Evolutionary conservation across 768 basidiomycete genomes (phyloP).

Genomic region (Boletus barrowsii): DNA sequence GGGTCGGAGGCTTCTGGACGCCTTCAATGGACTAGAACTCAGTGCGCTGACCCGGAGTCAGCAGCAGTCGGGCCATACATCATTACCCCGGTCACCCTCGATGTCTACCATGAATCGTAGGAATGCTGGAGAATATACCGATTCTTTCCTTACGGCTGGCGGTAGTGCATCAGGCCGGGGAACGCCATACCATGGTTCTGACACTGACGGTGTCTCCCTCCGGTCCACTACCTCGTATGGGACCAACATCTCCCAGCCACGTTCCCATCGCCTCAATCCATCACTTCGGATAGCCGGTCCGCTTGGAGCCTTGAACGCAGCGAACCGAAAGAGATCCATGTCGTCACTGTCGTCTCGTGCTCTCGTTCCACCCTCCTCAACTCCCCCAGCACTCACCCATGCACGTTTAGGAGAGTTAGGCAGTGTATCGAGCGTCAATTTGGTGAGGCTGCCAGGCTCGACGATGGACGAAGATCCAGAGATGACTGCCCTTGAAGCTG

Average conservation of each 20-base stretch:
- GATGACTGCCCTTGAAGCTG: slow-evolving; percentile 42
- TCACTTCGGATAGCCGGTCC: slow-evolving; percentile 35
- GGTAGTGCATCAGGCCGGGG: slow-evolving; percentile 28
- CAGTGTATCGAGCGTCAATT: slow-evolving; percentile 47
- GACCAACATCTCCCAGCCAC: slow-evolving; percentile 46
- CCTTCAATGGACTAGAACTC: slow-evolving; percentile 76
- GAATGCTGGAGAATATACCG: slow-evolving; percentile 25
- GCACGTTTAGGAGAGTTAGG: slow-evolving; percentile 32
- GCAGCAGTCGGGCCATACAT: slow-evolving; percentile 18
- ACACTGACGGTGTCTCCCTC: slow-evolving; percentile 51
- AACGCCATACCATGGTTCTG: slow-evolving; percentile 33
- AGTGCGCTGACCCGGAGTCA: slow-evolving; percentile 51
- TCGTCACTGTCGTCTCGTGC: slow-evolving; percentile 58
- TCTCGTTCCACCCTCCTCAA: slow-evolving; percentile 35
- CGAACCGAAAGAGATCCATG: slow-evolving; percentile 55
- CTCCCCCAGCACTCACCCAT: slow-evolving; percentile 29
- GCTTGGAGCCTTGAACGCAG: slow-evolving; percentile 27
- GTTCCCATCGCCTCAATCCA: slow-evolving; percentile 42
- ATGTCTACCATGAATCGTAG: slow-evolving; percentile 25
- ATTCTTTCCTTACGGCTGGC: slow-evolving; percentile 24
- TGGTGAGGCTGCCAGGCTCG: slow-evolving; percentile 41
- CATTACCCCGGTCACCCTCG: slow-evolving; percentile 30
- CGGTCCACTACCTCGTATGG: slow-evolving; percentile 50
- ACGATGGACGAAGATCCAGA: slow-evolving; percentile 37
- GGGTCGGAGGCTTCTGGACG: slow-evolving; percentile 66